Evolutionary conservation across 2,329 filamentous ascomycete genomes (phyloP), one percentile per base, ranked within the genome.

Genomic region (Bipolaris zeicola): DNA sequence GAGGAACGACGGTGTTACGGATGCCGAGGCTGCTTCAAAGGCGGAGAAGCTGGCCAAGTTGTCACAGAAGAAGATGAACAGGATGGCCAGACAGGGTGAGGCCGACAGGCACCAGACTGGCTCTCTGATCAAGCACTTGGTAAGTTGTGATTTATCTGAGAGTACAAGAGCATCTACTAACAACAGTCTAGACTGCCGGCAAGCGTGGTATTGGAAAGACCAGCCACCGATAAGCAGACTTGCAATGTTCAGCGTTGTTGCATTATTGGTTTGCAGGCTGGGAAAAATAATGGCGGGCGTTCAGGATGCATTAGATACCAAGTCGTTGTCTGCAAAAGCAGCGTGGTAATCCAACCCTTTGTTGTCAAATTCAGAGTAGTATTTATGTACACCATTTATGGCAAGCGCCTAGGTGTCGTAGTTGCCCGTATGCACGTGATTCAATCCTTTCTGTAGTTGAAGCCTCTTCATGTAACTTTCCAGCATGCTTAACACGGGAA

Each of bases 61-160:
- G 75, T 85, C 88, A 70, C 96, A 99, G 88, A 92, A 94, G 85
- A 94, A 92, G 86, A 97, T 96, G 92, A 99, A 99, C 83, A 87
- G 94, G 64, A 95, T 96, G 89, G 95, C 95, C 42, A 88, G 93
- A 77, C 91, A 96, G 83, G 95, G 95, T 83, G 95, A 99, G 82
- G 93, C 89, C 60, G 95, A 99, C 83, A 87, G 96, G 75, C 94
- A 98, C 80, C 87, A 87, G 60, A 88, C 88, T 53, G 90, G 90
- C 36, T 85, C 90, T 50, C 80, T 96, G 78, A 86, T 88, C 61
- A 99, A 96, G 82, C 95, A 98, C 81, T 83, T 99, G 85, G 89
- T 96, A 84, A 77, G 88, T 85, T 66, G 62, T 28, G n/a, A 6
- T 28, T 55, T 46, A 16, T 47, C 26, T 46, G 2, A 51, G 11